Evolutionary conservation across 371 early-diverging fungal species (phyloP), one percentile per base, ranked within the genome.

Genomic region (Smittium mucronatum): DNA sequence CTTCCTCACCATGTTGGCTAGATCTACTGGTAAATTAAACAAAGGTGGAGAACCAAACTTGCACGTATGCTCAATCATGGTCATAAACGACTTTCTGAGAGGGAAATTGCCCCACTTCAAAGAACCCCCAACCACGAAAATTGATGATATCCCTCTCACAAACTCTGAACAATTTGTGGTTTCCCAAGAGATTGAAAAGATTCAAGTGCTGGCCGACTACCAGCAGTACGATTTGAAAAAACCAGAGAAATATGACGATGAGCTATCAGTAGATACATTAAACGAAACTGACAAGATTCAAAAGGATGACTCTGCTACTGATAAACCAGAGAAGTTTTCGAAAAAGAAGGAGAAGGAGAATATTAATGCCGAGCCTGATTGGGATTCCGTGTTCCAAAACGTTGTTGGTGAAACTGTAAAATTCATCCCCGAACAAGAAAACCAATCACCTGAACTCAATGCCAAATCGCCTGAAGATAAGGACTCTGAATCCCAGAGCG

Each of bases 21-120:
- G 86, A 70, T 91, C 88, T 74, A 87, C 88, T 26, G 99, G 99
- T 35, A 95, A 93, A 81, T 77, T 99, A 72, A 80, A 92, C 72
- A 99, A 99, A 85, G 97, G 97, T 71, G 98, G 94, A 34, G 97
- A 97, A 71, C 91, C 98, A 32, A 96, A 99, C 82, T 68, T 95
- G 30, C 83, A 86, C 65, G 88, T 92, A n/a, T 94, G 94, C 21
- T 86, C 97, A 57, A 97, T 97, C 78, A 97, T 95, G 92, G 89
- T 99, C 2, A 82, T 99, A 70, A 94, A 97, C 81, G 99, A 99
- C 81, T 99, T 97, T 97, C 82, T 97, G 65, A 87, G 99, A 69
- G 99, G 99, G 63, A 93, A 95, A 78, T 93, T 99, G 75, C 98
- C 99, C 29, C 99, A 88, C 85, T 99, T 88, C 79, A 85, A 86